A percentile compares a stretch with the other conserved stretches of the same genome.
These are phyloP conservation scores for Glycine soja DNA, from an alignment of 306 rosid genomes.

Conservation along the genomic window DNA sequence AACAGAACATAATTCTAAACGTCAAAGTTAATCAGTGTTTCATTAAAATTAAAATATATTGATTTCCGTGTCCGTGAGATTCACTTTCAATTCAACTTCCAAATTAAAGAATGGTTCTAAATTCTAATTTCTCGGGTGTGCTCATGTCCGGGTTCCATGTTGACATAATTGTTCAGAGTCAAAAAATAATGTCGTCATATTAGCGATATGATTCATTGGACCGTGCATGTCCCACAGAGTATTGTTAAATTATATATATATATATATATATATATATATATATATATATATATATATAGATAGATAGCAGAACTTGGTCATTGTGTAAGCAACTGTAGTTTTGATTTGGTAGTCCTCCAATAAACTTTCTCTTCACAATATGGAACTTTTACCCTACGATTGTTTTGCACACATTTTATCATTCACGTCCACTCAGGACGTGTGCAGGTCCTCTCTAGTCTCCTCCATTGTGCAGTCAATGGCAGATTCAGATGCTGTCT, in stretches of 20 bases:
- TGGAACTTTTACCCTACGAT: constrained; percentile 63
- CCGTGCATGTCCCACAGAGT: neutral
- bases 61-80: neutral
- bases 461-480: constrained; percentile 44
- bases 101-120: neutral
- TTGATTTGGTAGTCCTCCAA: neutral
- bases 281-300: constrained; percentile 35
- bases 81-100: neutral
- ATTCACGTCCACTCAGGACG: constrained; percentile 61
- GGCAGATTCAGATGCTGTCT: constrained; percentile 60
- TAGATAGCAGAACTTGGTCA: neutral
- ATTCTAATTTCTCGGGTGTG: constrained; percentile 43
- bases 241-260: neutral
- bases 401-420: constrained; percentile 65
- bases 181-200: constrained; percentile 57
- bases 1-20: neutral
- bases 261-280: constrained; percentile 34
- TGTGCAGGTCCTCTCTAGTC: constrained; percentile 45
- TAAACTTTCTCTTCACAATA: neutral
- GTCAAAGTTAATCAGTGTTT: neutral
- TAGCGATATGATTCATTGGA: constrained; percentile 42
- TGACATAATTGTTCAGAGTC: constrained; percentile 46
- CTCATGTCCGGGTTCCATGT: constrained; percentile 51
- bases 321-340: neutral
- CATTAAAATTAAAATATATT: neutral